phyloP scores from a whole-genome alignment of 768 basidiomycete species.

The Lepiota venenata region DNA sequence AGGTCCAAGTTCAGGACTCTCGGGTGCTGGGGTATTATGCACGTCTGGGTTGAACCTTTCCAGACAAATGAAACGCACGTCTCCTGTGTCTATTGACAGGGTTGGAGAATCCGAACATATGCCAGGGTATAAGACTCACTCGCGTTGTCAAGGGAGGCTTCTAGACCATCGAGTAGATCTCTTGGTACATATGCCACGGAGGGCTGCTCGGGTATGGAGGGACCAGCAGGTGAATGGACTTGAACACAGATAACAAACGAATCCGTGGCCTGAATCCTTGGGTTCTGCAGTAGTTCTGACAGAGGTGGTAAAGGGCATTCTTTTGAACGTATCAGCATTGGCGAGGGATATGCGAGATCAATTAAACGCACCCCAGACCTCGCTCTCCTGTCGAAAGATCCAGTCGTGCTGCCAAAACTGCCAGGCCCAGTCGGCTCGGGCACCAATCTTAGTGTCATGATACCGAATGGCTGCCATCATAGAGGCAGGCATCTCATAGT shows the following conservation, averaged over 20 bases:
- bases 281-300: constrained; percentile 56
- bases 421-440: constrained; percentile 73
- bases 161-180: constrained; percentile 65
- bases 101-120: neutral
- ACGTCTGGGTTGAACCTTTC: constrained; percentile 39
- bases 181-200: constrained; percentile 62
- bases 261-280: constrained; percentile 55
- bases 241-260: constrained; percentile 74
- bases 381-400: constrained; percentile 65
- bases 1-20: constrained; percentile 4
- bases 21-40: constrained; percentile 14
- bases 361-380: constrained; percentile 65
- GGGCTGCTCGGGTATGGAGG: constrained; percentile 64
- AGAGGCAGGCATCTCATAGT: constrained; percentile 58
- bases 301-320: constrained; percentile 65
- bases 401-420: constrained; percentile 68
- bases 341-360: neutral
- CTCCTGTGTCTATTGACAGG: constrained; percentile 55
- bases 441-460: constrained; percentile 55
- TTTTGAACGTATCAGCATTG: constrained; percentile 17
- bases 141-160: constrained; percentile 68
- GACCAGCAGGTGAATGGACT: constrained; percentile 58
- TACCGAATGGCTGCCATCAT: constrained; percentile 75
- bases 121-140: constrained; percentile 36
- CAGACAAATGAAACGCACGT: constrained; percentile 72